Conservation (phyloP, 192 early-diverging fungal species). For the Gaertneriomyces sp. region DNA sequence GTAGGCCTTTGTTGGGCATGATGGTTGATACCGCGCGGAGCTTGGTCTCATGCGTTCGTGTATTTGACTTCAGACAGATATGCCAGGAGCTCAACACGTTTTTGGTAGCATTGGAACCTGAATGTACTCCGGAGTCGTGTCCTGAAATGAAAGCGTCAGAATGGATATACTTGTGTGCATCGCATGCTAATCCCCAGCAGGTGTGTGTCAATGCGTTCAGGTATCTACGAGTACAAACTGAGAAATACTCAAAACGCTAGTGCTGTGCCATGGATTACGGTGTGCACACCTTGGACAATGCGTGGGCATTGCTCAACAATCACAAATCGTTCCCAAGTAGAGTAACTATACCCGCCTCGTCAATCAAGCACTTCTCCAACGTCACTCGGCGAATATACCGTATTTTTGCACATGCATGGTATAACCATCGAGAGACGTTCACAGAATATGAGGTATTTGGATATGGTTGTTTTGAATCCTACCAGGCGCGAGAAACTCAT, state of each 20-base stretch:
- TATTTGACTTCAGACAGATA: slow-evolving; percentile 58
- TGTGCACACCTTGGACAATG: slow-evolving; percentile 90
- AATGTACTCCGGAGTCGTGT: slow-evolving; percentile 74
- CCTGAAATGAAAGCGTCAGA: slow-evolving; percentile 92
- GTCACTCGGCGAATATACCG: slow-evolving; percentile 91
- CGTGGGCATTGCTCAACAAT: slow-evolving; percentile 73
- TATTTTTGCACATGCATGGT: slow-evolving; percentile 96
- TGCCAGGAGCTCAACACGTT: slow-evolving; percentile 82
- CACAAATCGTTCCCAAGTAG: slow-evolving; percentile 70
- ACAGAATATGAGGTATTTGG: slow-evolving; percentile 69
- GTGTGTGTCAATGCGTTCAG: slow-evolving; percentile 34
- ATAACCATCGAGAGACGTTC: slow-evolving; percentile 87
- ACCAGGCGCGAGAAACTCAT: neutral
- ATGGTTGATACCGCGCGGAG: neutral
- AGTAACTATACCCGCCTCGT: slow-evolving; percentile 52
- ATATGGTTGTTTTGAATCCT: neutral
- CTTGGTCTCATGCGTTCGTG: neutral
- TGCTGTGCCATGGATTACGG: slow-evolving; percentile 91
- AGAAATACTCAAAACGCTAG: slow-evolving; percentile 22
- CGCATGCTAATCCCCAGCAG: slow-evolving; percentile 70
- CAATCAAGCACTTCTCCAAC: slow-evolving; percentile 80
- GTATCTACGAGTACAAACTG: neutral
- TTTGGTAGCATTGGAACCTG: slow-evolving; percentile 63
- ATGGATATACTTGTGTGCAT: slow-evolving; percentile 89
- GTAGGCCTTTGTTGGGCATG: slow-evolving; percentile 32